These are phyloP conservation scores for Oropetium thomaeum DNA, from an alignment of 176 grass and related monocot genomes.

Conservation along the genomic window DNA sequence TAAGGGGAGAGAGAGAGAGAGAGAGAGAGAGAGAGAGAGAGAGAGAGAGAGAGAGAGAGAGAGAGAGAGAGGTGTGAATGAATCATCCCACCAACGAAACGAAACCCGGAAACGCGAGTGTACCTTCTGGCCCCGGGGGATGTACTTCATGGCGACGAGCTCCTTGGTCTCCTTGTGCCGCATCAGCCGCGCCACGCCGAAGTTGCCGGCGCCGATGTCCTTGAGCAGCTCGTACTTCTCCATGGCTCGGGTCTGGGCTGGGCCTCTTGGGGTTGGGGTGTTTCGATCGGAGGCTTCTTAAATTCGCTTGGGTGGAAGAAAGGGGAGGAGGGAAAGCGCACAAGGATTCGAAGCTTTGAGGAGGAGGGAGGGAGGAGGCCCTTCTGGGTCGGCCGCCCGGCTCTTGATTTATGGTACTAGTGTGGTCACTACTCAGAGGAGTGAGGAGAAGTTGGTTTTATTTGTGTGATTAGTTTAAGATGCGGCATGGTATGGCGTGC, in stretches of 20 bases:
- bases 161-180: slow-evolving; percentile 88
- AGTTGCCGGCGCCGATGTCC: slow-evolving; percentile 90
- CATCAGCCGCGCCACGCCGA: slow-evolving; percentile 82
- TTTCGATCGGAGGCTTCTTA: slow-evolving; percentile 11
- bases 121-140: slow-evolving; percentile 73
- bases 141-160: slow-evolving; percentile 96
- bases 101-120: too few species aligned
- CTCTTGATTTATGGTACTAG: slow-evolving; percentile 12
- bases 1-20: too few species aligned
- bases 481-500: too few species aligned
- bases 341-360: slow-evolving; percentile 62
- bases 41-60: too few species aligned
- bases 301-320: not conserved
- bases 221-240: slow-evolving; percentile 98
- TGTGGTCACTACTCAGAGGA: not conserved
- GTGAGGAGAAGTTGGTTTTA: not conserved
- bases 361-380: slow-evolving; percentile 17
- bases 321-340: slow-evolving; percentile 2
- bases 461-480: slow-evolving; percentile 34
- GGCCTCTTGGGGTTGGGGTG: not conserved
- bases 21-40: too few species aligned
- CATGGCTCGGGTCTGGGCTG: slow-evolving; percentile 36
- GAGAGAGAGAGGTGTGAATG: too few species aligned
- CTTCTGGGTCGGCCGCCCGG: not conserved
- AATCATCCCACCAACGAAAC: too few species aligned